phyloP scores from a whole-genome alignment of 495 filamentous ascomycete genomes.

The Lasiosphaeriaceae sp. region DNA sequence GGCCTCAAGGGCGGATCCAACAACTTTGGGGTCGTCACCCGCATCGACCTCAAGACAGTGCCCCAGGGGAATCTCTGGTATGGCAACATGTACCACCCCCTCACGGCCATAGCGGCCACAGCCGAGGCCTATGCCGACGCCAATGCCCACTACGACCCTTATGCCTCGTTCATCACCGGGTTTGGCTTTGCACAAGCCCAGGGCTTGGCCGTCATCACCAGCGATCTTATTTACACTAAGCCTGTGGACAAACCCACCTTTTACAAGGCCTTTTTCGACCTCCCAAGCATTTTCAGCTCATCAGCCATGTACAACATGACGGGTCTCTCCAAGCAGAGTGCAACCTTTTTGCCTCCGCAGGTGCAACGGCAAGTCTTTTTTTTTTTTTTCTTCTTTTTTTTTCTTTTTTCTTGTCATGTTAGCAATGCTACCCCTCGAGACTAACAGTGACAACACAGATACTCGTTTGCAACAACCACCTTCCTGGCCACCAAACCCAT shows the following conservation, averaged over 20 bases:
- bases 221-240: slow-evolving; percentile 15
- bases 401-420: too few relatives aligned
- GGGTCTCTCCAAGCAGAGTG: too few relatives aligned
- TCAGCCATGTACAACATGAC: neutral
- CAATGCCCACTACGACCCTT: slow-evolving; percentile 10
- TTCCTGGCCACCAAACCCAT: neutral
- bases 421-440: too few relatives aligned
- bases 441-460: neutral
- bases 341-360: too few relatives aligned
- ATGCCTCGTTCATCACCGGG: neutral
- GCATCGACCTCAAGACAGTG: slow-evolving; percentile 23
- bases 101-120: slow-evolving; percentile 7
- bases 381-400: too few relatives aligned
- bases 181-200: neutral
- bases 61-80: slow-evolving; percentile 18
- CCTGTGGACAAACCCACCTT: slow-evolving; percentile 8
- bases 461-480: neutral
- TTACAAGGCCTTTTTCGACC: too few relatives aligned
- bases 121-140: slow-evolving; percentile 10
- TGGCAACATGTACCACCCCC: neutral
- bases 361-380: too few relatives aligned
- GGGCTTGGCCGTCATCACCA: too few relatives aligned
- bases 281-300: neutral
- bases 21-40: slow-evolving; percentile 55
- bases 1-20: slow-evolving; percentile 51